Evolutionary conservation across 2,329 filamentous ascomycete species (phyloP).

Genomic region (Penicillium concentricum): DNA sequence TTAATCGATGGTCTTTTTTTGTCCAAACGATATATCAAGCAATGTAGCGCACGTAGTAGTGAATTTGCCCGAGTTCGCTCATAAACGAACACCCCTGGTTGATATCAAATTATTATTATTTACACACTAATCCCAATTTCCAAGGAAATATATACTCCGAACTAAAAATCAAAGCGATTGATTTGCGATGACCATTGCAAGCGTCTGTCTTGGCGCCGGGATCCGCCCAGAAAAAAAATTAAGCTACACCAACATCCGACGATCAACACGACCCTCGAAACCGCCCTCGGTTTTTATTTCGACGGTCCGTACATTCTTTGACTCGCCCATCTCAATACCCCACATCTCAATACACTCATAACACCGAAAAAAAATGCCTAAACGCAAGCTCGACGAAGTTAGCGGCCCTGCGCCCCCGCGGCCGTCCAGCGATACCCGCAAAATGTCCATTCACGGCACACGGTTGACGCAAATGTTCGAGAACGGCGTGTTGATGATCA

Average conservation of each 20-base stretch:
- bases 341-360: background rate
- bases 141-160: background rate
- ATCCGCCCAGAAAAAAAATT: slow-evolving; percentile 22
- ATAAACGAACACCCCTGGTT: no score
- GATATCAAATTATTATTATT: no score
- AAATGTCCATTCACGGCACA: slow-evolving; percentile 33
- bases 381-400: slow-evolving; percentile 41
- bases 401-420: slow-evolving; percentile 17
- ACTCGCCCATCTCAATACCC: background rate
- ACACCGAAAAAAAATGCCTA: slow-evolving; percentile 33
- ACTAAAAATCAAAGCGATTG: background rate
- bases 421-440: slow-evolving; percentile 24
- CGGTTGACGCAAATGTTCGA: slow-evolving; percentile 50
- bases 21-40: background rate
- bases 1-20: slow-evolving; percentile 24
- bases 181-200: background rate
- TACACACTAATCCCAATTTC: background rate
- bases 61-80: background rate
- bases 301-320: background rate
- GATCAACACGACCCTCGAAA: background rate
- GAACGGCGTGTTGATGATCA: slow-evolving; percentile 51
- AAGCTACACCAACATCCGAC: slow-evolving; percentile 11
- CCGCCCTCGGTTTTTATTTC: background rate
- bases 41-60: background rate
- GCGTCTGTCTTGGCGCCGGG: slow-evolving; percentile 19